Evolutionary conservation across 2,329 filamentous ascomycete species (phyloP).

Genomic region (Fusarium oligoseptatum): DNA sequence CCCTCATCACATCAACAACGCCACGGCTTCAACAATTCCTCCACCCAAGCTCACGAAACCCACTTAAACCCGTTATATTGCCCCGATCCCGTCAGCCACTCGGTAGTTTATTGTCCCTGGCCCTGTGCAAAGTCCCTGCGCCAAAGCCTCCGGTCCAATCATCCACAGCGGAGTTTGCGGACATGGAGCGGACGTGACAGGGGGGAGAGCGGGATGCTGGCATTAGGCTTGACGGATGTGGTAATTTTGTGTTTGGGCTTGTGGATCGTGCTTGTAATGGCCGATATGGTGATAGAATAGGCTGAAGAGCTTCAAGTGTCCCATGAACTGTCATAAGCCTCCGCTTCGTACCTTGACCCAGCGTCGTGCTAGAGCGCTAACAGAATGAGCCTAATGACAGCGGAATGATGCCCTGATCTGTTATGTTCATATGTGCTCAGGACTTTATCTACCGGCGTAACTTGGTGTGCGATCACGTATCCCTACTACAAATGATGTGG

Average conservation of each 20-base stretch:
- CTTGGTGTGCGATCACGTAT: neutral
- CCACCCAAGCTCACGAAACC: neutral
- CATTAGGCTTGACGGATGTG: neutral
- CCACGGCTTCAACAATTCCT: neutral
- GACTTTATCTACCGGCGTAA: neutral
- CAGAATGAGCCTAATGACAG: neutral
- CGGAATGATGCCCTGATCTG: neutral
- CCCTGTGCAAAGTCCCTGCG: neutral
- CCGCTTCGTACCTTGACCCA: neutral
- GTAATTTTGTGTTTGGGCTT: neutral
- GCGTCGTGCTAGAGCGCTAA: neutral
- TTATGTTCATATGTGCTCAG: neutral
- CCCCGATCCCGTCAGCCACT: neutral
- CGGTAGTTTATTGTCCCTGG: neutral
- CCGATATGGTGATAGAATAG: neutral
- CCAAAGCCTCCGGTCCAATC: neutral
- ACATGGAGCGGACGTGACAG: neutral
- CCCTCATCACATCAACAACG: neutral
- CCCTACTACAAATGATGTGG: neutral
- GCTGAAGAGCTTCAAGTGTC: too few species aligned
- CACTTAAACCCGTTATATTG: constrained; percentile 1
- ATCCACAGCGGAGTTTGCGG: neutral
- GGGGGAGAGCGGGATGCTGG: neutral
- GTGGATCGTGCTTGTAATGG: neutral
- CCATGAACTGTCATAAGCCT: neutral